Percentiles rank a stretch among this genome's conserved stretches.
These are phyloP conservation scores for Sistotremastrum niveocremeum DNA, from an alignment of 768 basidiomycete genomes.

Conservation along the genomic window DNA sequence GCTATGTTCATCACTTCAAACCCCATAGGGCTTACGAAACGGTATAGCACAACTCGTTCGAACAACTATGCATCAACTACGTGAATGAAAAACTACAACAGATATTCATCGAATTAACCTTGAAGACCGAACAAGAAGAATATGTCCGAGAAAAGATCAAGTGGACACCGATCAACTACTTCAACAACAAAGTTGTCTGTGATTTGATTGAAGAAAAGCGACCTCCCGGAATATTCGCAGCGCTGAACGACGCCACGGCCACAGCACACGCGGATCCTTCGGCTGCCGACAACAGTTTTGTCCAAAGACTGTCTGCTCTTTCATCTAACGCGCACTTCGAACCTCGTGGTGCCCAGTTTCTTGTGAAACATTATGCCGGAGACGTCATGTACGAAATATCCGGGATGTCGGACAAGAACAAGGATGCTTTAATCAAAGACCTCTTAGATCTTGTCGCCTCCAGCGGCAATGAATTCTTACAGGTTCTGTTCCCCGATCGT, in stretches of 20 bases:
- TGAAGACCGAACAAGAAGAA: constrained; percentile 99
- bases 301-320: constrained; percentile 75
- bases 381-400: constrained; percentile 96
- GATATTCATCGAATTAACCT: constrained; percentile 96
- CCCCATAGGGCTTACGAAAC: too few species aligned
- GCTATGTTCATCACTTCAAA: not conserved
- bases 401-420: constrained; percentile 99
- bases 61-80: constrained; percentile 99
- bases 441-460: constrained; percentile 75
- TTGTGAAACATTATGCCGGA: constrained; percentile 94
- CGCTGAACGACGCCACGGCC: constrained; percentile 96
- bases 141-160: constrained; percentile 98
- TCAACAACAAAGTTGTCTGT: constrained; percentile 97
- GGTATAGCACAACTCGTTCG: constrained; percentile 79
- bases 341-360: constrained; percentile 82
- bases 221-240: constrained; percentile 95
- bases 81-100: constrained; percentile 99
- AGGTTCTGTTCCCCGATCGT: constrained; percentile 81
- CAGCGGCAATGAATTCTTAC: constrained; percentile 77
- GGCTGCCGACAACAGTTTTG: constrained; percentile 94
- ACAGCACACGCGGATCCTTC: constrained; percentile 95
- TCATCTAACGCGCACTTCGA: constrained; percentile 90
- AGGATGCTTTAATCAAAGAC: constrained; percentile 92
- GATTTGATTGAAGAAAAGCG: constrained; percentile 94
- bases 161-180: constrained; percentile 99